Evolutionary conservation across 2,329 filamentous ascomycete species (phyloP).

Genomic region (Colletotrichum tamarilloi): DNA sequence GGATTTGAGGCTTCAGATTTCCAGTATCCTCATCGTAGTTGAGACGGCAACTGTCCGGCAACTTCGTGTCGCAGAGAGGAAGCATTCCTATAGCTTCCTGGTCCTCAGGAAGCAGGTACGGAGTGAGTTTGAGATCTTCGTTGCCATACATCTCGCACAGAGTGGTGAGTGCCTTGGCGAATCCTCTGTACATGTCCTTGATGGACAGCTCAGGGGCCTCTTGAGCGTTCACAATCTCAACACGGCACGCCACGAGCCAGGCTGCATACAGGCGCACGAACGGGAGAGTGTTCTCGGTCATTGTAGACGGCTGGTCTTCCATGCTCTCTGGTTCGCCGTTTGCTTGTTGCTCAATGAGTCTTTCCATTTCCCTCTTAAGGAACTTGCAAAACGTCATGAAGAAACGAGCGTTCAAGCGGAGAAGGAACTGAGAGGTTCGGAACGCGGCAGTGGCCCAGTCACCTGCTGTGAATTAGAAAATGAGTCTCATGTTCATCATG

Average conservation of each 20-base stretch:
- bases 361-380: conserved; percentile 76
- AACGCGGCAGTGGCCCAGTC: conserved; percentile 57
- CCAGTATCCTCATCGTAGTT: conserved; percentile 48
- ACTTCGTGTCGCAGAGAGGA: conserved; percentile 50
- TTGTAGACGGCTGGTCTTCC: conserved; percentile 45
- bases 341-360: conserved; percentile 51
- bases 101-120: conserved; percentile 65
- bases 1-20: conserved; percentile 51
- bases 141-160: conserved; percentile 58
- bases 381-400: conserved; percentile 78
- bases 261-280: conserved; percentile 64
- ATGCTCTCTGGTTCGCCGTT: conserved; percentile 41
- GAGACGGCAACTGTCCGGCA: conserved; percentile 54
- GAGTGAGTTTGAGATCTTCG: conserved; percentile 51
- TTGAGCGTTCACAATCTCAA: conserved; percentile 58
- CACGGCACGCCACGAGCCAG: conserved; percentile 61
- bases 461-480: conserved; percentile 45
- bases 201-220: conserved; percentile 57
- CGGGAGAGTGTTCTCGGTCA: conserved; percentile 58
- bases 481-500: not conserved
- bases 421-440: conserved; percentile 71
- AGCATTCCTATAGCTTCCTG: conserved; percentile 56
- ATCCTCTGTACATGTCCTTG: conserved; percentile 57
- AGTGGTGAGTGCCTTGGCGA: conserved; percentile 59
- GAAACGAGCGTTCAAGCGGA: conserved; percentile 82